Percentiles rank a stretch among this genome's conserved stretches.
Evolutionary conservation across 2,329 filamentous ascomycete genomes (phyloP).

Genomic region (Emmonsiellopsis sp.): DNA sequence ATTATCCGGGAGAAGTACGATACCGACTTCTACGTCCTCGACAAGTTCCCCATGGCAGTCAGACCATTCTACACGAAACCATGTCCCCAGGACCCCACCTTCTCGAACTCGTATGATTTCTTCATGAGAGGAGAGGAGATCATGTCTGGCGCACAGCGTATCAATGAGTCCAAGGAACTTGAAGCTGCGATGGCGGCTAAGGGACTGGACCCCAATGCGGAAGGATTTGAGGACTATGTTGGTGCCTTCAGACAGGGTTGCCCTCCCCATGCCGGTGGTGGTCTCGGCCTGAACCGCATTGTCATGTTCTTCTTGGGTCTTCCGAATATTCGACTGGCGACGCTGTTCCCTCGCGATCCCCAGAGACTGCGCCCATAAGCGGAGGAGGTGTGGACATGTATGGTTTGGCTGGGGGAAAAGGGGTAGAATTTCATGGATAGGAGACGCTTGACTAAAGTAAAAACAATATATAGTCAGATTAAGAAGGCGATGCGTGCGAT

Average conservation of each 20-base stretch:
- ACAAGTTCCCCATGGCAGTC: constrained; percentile 86
- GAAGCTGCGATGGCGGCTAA: constrained; percentile 49
- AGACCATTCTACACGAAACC: constrained; percentile 90
- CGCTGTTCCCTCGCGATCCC: constrained; percentile 56
- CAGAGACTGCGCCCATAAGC: constrained; percentile 39
- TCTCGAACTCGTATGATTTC: constrained; percentile 62
- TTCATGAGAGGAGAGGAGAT: constrained; percentile 64
- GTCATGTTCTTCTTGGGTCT: constrained; percentile 58
- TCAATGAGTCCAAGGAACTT: constrained; percentile 51
- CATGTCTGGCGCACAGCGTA: constrained; percentile 58
- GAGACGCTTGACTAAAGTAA: too few relatives aligned
- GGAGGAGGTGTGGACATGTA: neutral
- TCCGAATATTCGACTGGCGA: constrained; percentile 53
- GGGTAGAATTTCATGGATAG: too few relatives aligned
- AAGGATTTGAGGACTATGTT: constrained; percentile 55
- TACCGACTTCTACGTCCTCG: constrained; percentile 93
- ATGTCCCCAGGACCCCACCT: constrained; percentile 54
- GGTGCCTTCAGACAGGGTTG: constrained; percentile 56
- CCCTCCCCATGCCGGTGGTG: constrained; percentile 55
- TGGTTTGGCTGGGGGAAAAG: too few relatives aligned
- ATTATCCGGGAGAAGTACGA: constrained; percentile 81
- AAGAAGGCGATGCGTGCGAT: too few relatives aligned
- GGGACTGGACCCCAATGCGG: constrained; percentile 48
- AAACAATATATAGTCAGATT: too few relatives aligned
- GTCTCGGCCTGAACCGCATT: constrained; percentile 56